These are phyloP conservation scores for Geotrichum fermentans DNA, from an alignment of 1,139 yeast species.

Conservation along the genomic window DNA sequence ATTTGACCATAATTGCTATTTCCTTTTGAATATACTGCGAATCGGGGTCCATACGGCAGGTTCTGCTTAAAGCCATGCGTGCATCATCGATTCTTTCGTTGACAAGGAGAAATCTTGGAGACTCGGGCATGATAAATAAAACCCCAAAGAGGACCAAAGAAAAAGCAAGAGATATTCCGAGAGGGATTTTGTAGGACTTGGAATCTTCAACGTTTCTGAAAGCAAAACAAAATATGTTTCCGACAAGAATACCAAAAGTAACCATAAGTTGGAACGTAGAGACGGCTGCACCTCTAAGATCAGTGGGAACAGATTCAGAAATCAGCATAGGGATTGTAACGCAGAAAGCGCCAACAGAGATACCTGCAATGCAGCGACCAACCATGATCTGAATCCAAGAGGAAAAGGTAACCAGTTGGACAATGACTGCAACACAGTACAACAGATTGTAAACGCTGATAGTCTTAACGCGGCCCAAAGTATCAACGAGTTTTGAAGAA, in stretches of 20 bases:
- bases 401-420: slow-evolving; percentile 47
- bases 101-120: slow-evolving; percentile 67
- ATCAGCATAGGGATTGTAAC: slow-evolving; percentile 65
- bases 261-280: slow-evolving; percentile 64
- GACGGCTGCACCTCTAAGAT: slow-evolving; percentile 63
- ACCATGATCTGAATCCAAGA: slow-evolving; percentile 42
- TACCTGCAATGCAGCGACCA: slow-evolving; percentile 50
- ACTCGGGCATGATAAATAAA: slow-evolving; percentile 68
- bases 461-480: slow-evolving; percentile 50
- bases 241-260: slow-evolving; percentile 64
- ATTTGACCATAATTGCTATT: slow-evolving; percentile 56
- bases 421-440: slow-evolving; percentile 48
- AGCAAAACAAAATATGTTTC: slow-evolving; percentile 63
- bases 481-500: slow-evolving; percentile 49
- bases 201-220: slow-evolving; percentile 46
- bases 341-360: slow-evolving; percentile 66
- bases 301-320: slow-evolving; percentile 66
- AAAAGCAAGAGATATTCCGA: slow-evolving; percentile 46
- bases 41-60: slow-evolving; percentile 57
- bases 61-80: slow-evolving; percentile 53
- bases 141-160: slow-evolving; percentile 45
- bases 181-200: slow-evolving; percentile 61
- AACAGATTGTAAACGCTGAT: slow-evolving; percentile 44
- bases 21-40: slow-evolving; percentile 56
- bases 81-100: slow-evolving; percentile 55